Evolutionary conservation across 2,329 filamentous ascomycete genomes (phyloP).

Genomic region (Monosporascus sp.): DNA sequence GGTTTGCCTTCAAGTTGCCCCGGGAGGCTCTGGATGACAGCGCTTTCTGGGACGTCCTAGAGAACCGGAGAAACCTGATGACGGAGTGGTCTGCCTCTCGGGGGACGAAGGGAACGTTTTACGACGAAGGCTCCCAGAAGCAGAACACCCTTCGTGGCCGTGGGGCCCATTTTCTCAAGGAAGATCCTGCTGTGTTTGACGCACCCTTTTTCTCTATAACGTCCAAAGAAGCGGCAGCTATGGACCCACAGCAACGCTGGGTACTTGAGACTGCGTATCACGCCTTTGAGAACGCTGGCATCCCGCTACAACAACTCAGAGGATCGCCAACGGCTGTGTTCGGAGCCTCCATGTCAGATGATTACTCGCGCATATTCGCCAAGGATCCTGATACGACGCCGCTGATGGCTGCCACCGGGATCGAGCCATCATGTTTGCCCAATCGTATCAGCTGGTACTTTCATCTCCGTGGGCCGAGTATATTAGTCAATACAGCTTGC

Average conservation of each 20-base stretch:
- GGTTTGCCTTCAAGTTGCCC: slow-evolving; percentile 1
- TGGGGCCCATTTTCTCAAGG: background rate
- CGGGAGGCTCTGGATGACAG: background rate
- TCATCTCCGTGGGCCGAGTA: slow-evolving; percentile 11
- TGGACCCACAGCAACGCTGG: background rate
- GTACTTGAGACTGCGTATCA: background rate
- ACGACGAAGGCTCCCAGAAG: background rate
- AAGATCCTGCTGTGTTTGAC: background rate
- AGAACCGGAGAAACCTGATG: slow-evolving; percentile 1
- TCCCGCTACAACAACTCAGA: background rate
- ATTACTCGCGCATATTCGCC: background rate
- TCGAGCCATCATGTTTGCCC: slow-evolving; percentile 12
- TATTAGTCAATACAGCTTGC: slow-evolving; percentile 16
- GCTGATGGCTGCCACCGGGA: slow-evolving; percentile 21
- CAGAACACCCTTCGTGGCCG: background rate
- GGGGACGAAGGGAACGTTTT: background rate
- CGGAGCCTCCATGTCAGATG: background rate
- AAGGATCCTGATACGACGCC: slow-evolving; percentile 20
- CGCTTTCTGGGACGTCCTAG: background rate
- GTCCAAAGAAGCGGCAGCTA: background rate
- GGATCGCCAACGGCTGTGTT: background rate
- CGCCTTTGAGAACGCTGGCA: background rate
- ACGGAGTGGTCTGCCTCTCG: background rate
- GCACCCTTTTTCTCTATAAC: background rate
- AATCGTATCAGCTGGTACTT: slow-evolving; percentile 15